phyloP scores from a whole-genome alignment of 495 filamentous ascomycete genomes.

The Beverwykella pulmonaria region DNA sequence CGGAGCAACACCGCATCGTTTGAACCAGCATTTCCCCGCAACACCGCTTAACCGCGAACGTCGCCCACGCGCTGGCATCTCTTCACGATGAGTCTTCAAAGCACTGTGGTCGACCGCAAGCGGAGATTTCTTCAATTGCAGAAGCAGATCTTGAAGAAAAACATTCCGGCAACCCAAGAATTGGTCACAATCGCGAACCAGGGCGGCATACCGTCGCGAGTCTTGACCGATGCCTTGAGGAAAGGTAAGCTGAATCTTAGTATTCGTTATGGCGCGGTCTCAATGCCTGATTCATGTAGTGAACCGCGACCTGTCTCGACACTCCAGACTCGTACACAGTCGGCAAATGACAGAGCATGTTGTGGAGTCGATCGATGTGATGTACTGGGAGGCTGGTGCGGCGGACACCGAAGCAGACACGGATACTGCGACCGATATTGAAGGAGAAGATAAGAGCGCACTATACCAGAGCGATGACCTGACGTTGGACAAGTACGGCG shows the following conservation, averaged over 20 bases:
- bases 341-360: slow-evolving; percentile 76
- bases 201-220: slow-evolving; percentile 17
- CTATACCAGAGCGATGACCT: slow-evolving; percentile 29
- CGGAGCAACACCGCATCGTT: not conserved
- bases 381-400: slow-evolving; percentile 63
- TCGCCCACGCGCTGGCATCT: not conserved
- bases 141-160: slow-evolving; percentile 36
- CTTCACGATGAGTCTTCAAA: not conserved
- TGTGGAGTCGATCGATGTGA: slow-evolving; percentile 75
- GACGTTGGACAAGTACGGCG: slow-evolving; percentile 26
- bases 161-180: slow-evolving; percentile 25
- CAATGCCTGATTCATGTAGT: slow-evolving; percentile 47
- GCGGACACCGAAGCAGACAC: slow-evolving; percentile 49
- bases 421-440: slow-evolving; percentile 14
- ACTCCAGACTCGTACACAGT: slow-evolving; percentile 71
- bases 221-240: slow-evolving; percentile 33
- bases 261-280: not conserved
- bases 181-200: slow-evolving; percentile 17
- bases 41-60: not conserved
- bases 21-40: not conserved
- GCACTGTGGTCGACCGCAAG: slow-evolving; percentile 37
- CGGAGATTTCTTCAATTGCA: slow-evolving; percentile 36
- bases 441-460: slow-evolving; percentile 40
- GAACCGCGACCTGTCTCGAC: slow-evolving; percentile 68
- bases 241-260: slow-evolving; percentile 26